Percentiles rank a stretch among this genome's conserved stretches.
These are phyloP conservation scores for Coccinonectria pachysandricola DNA, from an alignment of 2,329 filamentous ascomycete species.

Conservation along the genomic window DNA sequence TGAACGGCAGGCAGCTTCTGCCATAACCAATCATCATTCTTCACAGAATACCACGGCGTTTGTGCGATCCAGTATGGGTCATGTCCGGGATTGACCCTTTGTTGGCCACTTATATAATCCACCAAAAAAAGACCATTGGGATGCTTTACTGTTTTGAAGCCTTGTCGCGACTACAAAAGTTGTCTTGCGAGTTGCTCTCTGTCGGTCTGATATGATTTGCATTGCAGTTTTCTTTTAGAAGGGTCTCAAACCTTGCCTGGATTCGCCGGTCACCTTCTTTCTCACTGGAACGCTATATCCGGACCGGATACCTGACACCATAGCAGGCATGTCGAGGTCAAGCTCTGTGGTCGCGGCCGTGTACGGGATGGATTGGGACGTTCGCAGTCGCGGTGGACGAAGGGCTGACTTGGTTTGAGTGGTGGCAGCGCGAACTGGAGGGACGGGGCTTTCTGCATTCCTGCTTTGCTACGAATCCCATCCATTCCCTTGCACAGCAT, in stretches of 20 bases:
- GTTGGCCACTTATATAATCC: no score
- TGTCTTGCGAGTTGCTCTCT: no score
- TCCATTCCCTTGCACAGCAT: slow-evolving; percentile 13
- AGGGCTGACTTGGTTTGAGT: slow-evolving; percentile 12
- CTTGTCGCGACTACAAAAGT: no score
- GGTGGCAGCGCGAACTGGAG: slow-evolving; percentile 16
- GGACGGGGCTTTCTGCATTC: slow-evolving; percentile 19
- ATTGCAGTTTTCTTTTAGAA: slow-evolving; percentile 22
- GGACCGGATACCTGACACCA: slow-evolving; percentile 9
- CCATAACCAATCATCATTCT: slow-evolving; percentile 6
- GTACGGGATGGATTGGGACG: slow-evolving; percentile 11
- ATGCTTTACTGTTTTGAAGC: no score
- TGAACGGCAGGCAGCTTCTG: no score
- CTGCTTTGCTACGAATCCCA: slow-evolving; percentile 21
- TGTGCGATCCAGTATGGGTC: no score
- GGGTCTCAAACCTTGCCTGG: slow-evolving; percentile 13
- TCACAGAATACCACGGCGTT: slow-evolving; percentile 6
- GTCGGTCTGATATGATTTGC: slow-evolving; percentile 13
- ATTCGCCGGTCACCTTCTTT: slow-evolving; percentile 12
- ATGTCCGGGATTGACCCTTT: no score
- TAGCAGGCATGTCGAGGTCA: no score
- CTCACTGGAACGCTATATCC: slow-evolving; percentile 10
- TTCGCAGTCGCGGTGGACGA: no score
- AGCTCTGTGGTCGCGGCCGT: slow-evolving; percentile 3
- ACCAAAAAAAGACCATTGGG: no score